A percentile compares a stretch with the other conserved stretches of the same genome.
phyloP scores from a whole-genome alignment of 495 filamentous ascomycete genomes.

The Aspergillus incahuasiensis region DNA sequence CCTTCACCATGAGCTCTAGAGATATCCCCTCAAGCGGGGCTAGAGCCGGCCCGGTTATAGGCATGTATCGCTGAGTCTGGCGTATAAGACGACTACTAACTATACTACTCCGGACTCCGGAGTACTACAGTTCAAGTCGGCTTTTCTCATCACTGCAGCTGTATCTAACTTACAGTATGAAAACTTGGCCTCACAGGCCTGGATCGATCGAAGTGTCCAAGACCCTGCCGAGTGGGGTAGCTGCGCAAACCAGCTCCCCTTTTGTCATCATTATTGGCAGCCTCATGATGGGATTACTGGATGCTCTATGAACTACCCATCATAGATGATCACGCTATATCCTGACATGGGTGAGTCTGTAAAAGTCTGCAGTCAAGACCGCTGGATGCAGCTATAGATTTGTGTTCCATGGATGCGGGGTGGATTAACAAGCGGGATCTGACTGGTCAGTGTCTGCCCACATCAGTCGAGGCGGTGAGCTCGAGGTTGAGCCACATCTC shows the following conservation, averaged over 20 bases:
- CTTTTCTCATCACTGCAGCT: not conserved
- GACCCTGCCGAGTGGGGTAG: constrained; percentile 3
- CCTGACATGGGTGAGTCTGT: not conserved
- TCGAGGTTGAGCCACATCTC: constrained; percentile 7
- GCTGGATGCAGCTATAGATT: not conserved
- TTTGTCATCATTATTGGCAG: not conserved
- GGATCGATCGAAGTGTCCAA: not conserved
- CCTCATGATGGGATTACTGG: not conserved
- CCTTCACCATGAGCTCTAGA: not conserved
- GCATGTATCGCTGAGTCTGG: too few relatives aligned
- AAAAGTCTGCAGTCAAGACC: not conserved
- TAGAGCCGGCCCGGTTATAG: not conserved
- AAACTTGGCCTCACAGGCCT: constrained; percentile 13
- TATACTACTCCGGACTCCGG: too few relatives aligned
- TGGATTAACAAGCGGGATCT: constrained; percentile 16
- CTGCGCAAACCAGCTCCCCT: not conserved
- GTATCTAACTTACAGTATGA: not conserved
- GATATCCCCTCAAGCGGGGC: not conserved
- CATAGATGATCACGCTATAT: not conserved
- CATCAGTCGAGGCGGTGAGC: constrained; percentile 7
- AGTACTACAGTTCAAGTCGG: not conserved
- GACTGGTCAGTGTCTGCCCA: constrained; percentile 18
- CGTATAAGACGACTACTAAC: too few relatives aligned
- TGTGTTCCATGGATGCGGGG: not conserved
- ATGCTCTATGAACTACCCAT: not conserved